These are phyloP conservation scores for Chloris gayana DNA, from an alignment of 176 grass and related monocot genomes.

Conservation along the genomic window DNA sequence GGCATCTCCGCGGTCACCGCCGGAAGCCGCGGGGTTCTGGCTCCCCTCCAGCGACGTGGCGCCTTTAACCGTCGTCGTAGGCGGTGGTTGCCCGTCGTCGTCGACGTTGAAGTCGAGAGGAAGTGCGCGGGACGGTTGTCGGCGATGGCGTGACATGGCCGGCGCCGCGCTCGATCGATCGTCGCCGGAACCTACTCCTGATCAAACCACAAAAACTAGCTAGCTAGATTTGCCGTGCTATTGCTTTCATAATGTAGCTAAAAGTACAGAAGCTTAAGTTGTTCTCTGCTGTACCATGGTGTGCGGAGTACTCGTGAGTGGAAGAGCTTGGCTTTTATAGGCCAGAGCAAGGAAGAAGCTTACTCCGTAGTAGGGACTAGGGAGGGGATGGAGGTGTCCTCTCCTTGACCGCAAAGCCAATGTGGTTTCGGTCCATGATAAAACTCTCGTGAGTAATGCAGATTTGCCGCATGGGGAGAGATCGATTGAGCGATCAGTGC, in stretches of 20 bases:
- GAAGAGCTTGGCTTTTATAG: conserved; percentile 24
- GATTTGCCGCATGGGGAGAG: neutral
- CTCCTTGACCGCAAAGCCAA: neutral
- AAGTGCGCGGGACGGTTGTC: conserved; percentile 50
- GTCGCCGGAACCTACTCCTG: neutral
- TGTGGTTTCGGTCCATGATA: no score
- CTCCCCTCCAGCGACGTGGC: neutral
- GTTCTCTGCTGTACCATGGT: neutral
- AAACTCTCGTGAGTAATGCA: neutral
- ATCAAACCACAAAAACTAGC: neutral
- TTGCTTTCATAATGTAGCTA: no score
- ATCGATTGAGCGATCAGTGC: neutral
- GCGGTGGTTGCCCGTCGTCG: neutral
- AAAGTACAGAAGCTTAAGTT: neutral
- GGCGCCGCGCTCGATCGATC: neutral
- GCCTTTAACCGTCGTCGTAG: conserved; percentile 12
- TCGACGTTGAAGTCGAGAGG: conserved; percentile 40
- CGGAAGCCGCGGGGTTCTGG: neutral
- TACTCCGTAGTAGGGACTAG: no score
- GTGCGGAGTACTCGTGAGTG: neutral
- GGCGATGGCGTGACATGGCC: conserved; percentile 53
- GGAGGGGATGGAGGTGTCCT: neutral
- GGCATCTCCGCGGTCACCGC: neutral
- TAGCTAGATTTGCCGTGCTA: neutral
- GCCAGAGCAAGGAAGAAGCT: neutral